These are phyloP conservation scores for Monosporascus ibericus DNA, from an alignment of 2,329 filamentous ascomycete genomes.

Conservation along the genomic window DNA sequence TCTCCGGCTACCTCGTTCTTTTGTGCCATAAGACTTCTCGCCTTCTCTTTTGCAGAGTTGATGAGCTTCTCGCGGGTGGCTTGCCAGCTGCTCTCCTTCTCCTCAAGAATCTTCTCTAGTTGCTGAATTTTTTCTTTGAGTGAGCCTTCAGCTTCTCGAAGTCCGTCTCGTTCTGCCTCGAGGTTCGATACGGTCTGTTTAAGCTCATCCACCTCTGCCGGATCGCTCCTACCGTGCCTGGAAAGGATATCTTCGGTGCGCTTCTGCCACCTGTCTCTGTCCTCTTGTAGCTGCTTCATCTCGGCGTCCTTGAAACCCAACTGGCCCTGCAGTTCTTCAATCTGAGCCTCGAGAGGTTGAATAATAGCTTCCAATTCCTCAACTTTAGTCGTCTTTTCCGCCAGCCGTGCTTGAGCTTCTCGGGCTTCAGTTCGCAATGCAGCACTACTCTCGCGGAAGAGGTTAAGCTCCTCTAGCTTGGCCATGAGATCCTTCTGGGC, in stretches of 20 bases:
- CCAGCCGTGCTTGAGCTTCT: conserved; percentile 68
- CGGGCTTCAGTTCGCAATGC: conserved; percentile 83
- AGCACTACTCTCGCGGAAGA: conserved; percentile 91
- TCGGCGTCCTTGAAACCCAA: conserved; percentile 79
- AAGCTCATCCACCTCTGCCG: conserved; percentile 83
- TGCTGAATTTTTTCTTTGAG: conserved; percentile 50
- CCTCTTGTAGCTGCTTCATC: conserved; percentile 80
- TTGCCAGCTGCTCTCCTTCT: conserved; percentile 49
- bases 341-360: conserved; percentile 73
- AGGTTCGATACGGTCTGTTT: conserved; percentile 68
- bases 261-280: conserved; percentile 93
- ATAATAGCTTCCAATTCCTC: conserved; percentile 69
- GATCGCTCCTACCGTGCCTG: conserved; percentile 93
- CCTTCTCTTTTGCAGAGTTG: conserved; percentile 58
- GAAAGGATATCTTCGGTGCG: conserved; percentile 91
- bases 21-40: conserved; percentile 42
- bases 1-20: conserved; percentile 38
- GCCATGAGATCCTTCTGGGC: conserved; percentile 89
- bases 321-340: conserved; percentile 77
- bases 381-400: conserved; percentile 68
- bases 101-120: conserved; percentile 45
- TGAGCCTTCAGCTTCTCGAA: conserved; percentile 43
- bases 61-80: conserved; percentile 47
- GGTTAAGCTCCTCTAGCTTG: conserved; percentile 90
- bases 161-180: conserved; percentile 56